Percentiles rank a stretch among this genome's conserved stretches.
phyloP scores from a whole-genome alignment of 768 basidiomycete species.

The Scleroderma bovista region DNA sequence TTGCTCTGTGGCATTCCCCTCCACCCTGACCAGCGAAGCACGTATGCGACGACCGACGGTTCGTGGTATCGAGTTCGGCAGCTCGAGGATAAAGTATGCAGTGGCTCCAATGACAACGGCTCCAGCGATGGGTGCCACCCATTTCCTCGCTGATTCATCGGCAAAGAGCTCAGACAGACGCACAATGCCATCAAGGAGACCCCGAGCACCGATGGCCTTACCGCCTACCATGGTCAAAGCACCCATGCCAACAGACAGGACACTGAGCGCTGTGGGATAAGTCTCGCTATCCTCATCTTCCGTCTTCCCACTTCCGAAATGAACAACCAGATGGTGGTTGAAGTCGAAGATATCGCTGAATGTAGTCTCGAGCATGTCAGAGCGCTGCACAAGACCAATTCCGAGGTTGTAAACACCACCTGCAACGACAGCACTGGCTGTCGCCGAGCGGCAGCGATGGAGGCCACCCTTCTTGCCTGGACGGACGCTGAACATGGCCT shows the following conservation, averaged over 20 bases:
- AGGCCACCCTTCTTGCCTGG: conserved; percentile 37
- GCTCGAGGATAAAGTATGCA: conserved; percentile 78
- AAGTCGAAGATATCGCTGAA: conserved; percentile 85
- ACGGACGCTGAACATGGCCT: conserved; percentile 86
- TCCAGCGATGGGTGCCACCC: conserved; percentile 84
- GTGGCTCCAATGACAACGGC: conserved; percentile 67
- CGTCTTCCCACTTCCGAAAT: conserved; percentile 51
- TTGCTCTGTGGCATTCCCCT: conserved; percentile 43
- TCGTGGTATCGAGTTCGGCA: conserved; percentile 83
- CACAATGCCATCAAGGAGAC: conserved; percentile 72
- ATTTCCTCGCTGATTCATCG: conserved; percentile 75
- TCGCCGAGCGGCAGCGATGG: conserved; percentile 32
- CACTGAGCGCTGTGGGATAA: conserved; percentile 56
- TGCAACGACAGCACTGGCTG: conserved; percentile 55
- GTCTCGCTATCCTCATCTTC: conserved; percentile 33
- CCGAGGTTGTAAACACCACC: conserved; percentile 79
- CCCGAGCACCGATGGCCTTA: conserved; percentile 69
- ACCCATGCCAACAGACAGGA: conserved; percentile 75
- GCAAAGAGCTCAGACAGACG: conserved; percentile 74
- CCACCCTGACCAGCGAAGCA: conserved; percentile 48
- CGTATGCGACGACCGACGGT: conserved; percentile 85
- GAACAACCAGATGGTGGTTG: conserved; percentile 68
- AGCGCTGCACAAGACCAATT: conserved; percentile 71
- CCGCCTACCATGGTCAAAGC: conserved; percentile 88
- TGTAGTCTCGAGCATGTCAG: conserved; percentile 74